A percentile compares a stretch with the other conserved stretches of the same genome.
Evolutionary conservation across 2,329 filamentous ascomycete genomes (phyloP).

Genomic region (Acephala macrosclerotiorum): DNA sequence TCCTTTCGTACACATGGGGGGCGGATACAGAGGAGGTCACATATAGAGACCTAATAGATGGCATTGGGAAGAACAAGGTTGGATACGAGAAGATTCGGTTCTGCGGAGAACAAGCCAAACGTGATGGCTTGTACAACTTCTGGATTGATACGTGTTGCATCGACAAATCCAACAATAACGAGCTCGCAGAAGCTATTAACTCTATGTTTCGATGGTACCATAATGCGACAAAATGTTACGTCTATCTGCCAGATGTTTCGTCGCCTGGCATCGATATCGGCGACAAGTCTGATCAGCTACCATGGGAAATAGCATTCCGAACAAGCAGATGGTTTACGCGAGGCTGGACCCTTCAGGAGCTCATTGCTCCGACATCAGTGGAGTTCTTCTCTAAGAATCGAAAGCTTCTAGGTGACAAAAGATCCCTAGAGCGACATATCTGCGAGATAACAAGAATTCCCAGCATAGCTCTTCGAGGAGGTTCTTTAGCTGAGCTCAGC

Average conservation of each 20-base stretch:
- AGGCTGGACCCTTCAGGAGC: slow-evolving; percentile 25
- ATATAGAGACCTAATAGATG: background rate
- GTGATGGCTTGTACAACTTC: slow-evolving; percentile 3
- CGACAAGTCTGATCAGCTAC: background rate
- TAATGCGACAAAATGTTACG: slow-evolving; percentile 13
- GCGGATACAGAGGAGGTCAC: slow-evolving; percentile 15
- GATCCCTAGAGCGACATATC: slow-evolving; percentile 7
- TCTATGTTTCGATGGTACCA: no score
- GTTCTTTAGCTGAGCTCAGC: slow-evolving; percentile 1
- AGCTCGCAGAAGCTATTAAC: slow-evolving; percentile 7
- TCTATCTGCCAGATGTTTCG: slow-evolving; percentile 12
- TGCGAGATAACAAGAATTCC: slow-evolving; percentile 18
- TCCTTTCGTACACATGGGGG: slow-evolving; percentile 21
- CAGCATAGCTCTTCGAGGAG: slow-evolving; percentile 9
- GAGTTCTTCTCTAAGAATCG: slow-evolving; percentile 7
- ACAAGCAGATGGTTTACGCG: slow-evolving; percentile 18
- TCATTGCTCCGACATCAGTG: slow-evolving; percentile 8
- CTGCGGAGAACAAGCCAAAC: slow-evolving; percentile 38
- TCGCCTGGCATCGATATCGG: background rate
- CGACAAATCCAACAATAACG: slow-evolving; percentile 2
- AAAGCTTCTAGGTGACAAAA: background rate
- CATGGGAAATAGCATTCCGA: slow-evolving; percentile 10
- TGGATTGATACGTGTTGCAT: slow-evolving; percentile 10
- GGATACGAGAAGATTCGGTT: no score
- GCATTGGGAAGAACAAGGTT: slow-evolving; percentile 21